Base-by-base conservation (phyloP, 148 eudicot genomes). In the Oxyria digyna region DNA sequence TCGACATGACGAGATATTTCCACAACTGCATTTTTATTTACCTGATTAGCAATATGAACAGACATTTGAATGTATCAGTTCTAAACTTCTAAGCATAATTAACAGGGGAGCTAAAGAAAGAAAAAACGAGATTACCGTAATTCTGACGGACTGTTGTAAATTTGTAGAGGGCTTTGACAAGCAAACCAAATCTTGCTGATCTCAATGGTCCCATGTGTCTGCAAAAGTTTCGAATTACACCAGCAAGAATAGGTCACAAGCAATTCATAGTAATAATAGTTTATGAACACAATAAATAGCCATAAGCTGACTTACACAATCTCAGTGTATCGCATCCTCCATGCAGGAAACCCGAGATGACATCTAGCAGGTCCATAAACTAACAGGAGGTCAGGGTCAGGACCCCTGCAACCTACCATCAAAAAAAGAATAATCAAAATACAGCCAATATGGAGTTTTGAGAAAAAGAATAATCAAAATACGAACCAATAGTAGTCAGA, bases 291-390 rank as follows among this genome's bases (percentile, higher is more conserved):
- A 10, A 0, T 24, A 24, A 55, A 31, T 6, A 31, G 26, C 2
- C 38, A 64, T 10, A 52, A 8, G 75, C 38, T 26, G 6, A 87
- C 98, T 89, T 74, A 93, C 98, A 86, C 84, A 62, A 93, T 89
- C 86, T 93, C 98, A 45, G 98, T 86, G 81, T 93, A 93, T 9
- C 95, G 85, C 62, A 87, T 69, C 73, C 93, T 87, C 96, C 97
- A 94, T 18, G 95, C 86, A 52, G 96, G 99, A 72, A 90, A 94
- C 45, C 99, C 99, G 18, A 85, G 87, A 79, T 90, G 92, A 79
- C 97, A 88, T 85, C 97, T 82, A 62, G 80, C 77, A 46, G 91
- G 91, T 67, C 89, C 97, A 72, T 90, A 94, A 64, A 87, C 74
- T 78, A 94, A 78, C 27, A 94, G 76, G 62, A 95, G 91, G 48